Base-by-base conservation (phyloP, 2,329 filamentous ascomycete species). In the Kalmusia sp. region DNA sequence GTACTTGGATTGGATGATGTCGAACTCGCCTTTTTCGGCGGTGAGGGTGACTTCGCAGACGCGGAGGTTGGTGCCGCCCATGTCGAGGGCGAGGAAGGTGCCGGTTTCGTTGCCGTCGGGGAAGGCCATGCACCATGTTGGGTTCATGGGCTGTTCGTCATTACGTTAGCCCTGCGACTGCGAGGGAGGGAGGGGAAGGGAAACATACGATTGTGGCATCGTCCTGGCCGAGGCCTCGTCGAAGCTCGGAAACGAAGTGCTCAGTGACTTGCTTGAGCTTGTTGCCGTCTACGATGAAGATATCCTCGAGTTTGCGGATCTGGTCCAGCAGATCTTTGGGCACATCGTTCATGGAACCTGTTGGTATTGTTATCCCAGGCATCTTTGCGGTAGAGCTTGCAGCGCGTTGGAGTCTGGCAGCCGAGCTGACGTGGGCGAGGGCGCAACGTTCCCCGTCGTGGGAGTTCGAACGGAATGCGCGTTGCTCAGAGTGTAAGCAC, bases 1-100 rank as follows among this genome's bases (percentile, higher is more conserved):
- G 77, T 97, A 98, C 78, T 96, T 96, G 68, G 92, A 96, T 79
- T 97, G 93, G 63, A 93, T 92, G 69, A 97, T 96, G 70, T 96
- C 92, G 76, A 96, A 96, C 72, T 95, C 91, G 49, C 92, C 93
- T 79, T 93, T 92, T 70, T 91, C 86, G 52, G 96, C 88, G 15
- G 90, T 92, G 70, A 98, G 79, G 52, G 88, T 92, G 71, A 98
- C 93, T 78, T 97, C 91, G 78, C 93, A 98, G 62, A 98, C 92
- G 73, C 93, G 90, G 55, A 98, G 80, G 77, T 97, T 97, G 69
- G 93, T 98, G 67, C 93, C 93, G 57, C 93, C 93, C 90, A 98
- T 96, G 72, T 98, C 93, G 48, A 98, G 83, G 57, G 93, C 93
- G 41, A 98, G 82, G 75, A 87, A 97, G 22, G 88, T 93, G 58